phyloP scores from a whole-genome alignment of 2,329 filamentous ascomycete species.

The Pseudofabraea citricarpa region DNA sequence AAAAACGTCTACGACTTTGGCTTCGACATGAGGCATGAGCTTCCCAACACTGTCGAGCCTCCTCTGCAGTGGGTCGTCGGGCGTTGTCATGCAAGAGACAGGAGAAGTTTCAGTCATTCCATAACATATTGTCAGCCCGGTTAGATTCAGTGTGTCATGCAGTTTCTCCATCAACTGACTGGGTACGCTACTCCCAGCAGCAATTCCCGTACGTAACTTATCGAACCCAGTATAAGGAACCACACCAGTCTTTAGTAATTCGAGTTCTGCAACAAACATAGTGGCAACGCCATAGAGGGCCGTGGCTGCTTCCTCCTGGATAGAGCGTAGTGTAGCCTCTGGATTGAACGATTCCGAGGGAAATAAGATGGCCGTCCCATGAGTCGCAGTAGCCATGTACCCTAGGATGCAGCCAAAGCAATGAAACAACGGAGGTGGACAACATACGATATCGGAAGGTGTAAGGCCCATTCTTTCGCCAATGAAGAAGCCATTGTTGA shows the following conservation, averaged over 20 bases:
- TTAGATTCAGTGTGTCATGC: conserved; percentile 68
- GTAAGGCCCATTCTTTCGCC: conserved; percentile 80
- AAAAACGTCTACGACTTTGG: conserved; percentile 69
- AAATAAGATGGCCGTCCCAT: conserved; percentile 77
- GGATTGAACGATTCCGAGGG: conserved; percentile 86
- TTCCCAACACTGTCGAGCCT: conserved; percentile 67
- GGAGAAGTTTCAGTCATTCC: conserved; percentile 35
- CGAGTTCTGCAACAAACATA: conserved; percentile 89
- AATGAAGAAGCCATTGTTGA: conserved; percentile 89
- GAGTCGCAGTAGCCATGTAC: conserved; percentile 92
- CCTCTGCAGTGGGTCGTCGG: conserved; percentile 61
- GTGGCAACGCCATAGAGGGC: conserved; percentile 85
- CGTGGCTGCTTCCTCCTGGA: conserved; percentile 46
- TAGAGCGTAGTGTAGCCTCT: conserved; percentile 56
- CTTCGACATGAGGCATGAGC: conserved; percentile 76
- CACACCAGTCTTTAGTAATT: conserved; percentile 57
- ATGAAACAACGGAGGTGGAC: conserved; percentile 80
- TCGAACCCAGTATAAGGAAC: conserved; percentile 48
- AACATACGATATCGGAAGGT: conserved; percentile 70
- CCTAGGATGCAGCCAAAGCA: conserved; percentile 91
- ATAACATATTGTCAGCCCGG: conserved; percentile 87
- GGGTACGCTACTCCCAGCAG: conserved; percentile 81
- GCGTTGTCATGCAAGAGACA: conserved; percentile 62
- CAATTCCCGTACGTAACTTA: conserved; percentile 81
- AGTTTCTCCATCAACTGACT: conserved; percentile 74